Evolutionary conservation across 2,329 filamentous ascomycete species (phyloP).

Genomic region (Fusarium setosum): DNA sequence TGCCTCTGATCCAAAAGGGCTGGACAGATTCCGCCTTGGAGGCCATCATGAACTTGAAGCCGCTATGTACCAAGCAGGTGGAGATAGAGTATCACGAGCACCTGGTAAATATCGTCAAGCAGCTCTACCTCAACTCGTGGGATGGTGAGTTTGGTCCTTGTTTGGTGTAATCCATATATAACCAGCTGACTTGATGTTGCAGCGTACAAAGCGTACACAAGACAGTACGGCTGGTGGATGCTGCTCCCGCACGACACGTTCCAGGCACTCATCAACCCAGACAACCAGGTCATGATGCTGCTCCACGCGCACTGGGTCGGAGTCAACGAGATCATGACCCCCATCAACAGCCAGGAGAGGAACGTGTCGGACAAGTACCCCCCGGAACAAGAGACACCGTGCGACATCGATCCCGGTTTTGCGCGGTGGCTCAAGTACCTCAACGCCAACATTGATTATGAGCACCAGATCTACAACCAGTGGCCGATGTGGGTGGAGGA

Average conservation of each 20-base stretch:
- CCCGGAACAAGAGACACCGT: constrained; percentile 32
- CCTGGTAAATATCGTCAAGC: constrained; percentile 59
- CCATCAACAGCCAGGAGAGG: constrained; percentile 57
- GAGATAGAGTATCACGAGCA: constrained; percentile 60
- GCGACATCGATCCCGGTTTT: constrained; percentile 55
- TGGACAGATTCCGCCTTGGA: constrained; percentile 60
- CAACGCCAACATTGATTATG: constrained; percentile 59
- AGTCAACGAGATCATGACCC: constrained; percentile 64
- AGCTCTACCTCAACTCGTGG: constrained; percentile 64
- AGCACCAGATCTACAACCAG: constrained; percentile 59
- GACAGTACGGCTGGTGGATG: constrained; percentile 69
- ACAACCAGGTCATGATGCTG: constrained; percentile 58
- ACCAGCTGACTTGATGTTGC: constrained; percentile 4
- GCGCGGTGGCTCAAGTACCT: constrained; percentile 62
- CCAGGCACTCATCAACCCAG: constrained; percentile 59
- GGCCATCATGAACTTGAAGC: constrained; percentile 54
- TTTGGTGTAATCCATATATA: no score
- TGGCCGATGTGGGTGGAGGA: constrained; percentile 68
- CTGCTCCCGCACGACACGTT: constrained; percentile 65
- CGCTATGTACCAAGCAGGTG: constrained; percentile 56
- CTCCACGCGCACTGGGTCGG: constrained; percentile 66
- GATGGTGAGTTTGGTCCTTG: constrained; percentile 54
- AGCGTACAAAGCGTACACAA: constrained; percentile 63
- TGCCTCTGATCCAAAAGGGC: constrained; percentile 58
- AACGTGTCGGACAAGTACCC: constrained; percentile 46